phyloP scores from a whole-genome alignment of 2,329 filamentous ascomycete species.

The Colletotrichum sp. region DNA sequence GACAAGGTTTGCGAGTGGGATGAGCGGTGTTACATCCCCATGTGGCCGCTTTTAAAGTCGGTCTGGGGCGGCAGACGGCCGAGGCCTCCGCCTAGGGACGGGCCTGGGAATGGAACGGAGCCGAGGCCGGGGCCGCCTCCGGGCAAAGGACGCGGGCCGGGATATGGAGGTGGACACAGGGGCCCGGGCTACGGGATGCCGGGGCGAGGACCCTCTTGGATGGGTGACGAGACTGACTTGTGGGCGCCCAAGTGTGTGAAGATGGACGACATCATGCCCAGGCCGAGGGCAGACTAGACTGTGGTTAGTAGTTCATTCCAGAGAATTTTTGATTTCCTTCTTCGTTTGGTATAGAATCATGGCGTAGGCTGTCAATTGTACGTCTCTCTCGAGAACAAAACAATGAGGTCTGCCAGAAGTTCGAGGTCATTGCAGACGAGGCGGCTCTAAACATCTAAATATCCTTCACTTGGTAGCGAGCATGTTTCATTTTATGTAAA shows the following conservation, averaged over 20 bases:
- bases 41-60: constrained; percentile 47
- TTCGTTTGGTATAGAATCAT: background rate
- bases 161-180: background rate
- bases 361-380: background rate
- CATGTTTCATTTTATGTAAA: background rate
- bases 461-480: background rate
- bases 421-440: background rate
- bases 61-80: constrained; percentile 13
- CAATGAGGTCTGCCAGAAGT: background rate
- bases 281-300: background rate
- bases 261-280: constrained; percentile 19
- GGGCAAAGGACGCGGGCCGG: background rate
- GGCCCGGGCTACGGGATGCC: background rate
- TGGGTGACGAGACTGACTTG: constrained; percentile 24
- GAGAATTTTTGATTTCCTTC: background rate
- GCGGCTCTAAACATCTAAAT: background rate
- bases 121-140: constrained; percentile 6
- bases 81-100: background rate
- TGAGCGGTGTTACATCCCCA: constrained; percentile 54
- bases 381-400: background rate
- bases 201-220: constrained; percentile 15
- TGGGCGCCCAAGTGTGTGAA: constrained; percentile 33
- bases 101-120: constrained; percentile 4
- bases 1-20: constrained; percentile 43
- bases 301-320: background rate